Conservation (phyloP, 2,329 filamentous ascomycete species). For the Pyricularia pennisetigena region DNA sequence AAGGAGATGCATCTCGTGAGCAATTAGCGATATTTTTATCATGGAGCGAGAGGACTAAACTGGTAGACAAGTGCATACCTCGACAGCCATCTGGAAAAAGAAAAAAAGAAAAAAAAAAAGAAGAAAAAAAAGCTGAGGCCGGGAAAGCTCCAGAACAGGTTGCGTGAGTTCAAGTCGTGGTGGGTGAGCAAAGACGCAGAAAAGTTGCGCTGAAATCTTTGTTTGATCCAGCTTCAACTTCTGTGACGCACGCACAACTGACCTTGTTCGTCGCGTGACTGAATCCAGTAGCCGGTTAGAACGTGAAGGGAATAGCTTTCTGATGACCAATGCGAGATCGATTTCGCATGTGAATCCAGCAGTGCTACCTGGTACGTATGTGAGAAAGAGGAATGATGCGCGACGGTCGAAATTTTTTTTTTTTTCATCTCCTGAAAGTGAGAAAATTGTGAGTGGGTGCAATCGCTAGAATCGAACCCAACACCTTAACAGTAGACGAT, state of each 20-base stretch:
- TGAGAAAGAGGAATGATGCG: background rate
- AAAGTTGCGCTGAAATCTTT: background rate
- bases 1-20: background rate
- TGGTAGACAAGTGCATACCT: background rate
- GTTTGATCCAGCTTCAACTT: background rate
- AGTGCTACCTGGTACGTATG: background rate
- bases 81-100: background rate
- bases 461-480: conserved; percentile 3
- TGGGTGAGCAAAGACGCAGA: background rate
- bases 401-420: background rate
- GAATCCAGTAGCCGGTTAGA: background rate
- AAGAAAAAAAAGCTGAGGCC: background rate
- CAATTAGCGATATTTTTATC: background rate
- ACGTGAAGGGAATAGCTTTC: background rate
- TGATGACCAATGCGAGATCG: background rate
- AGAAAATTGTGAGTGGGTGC: background rate
- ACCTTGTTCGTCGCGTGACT: background rate
- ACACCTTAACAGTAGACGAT: background rate
- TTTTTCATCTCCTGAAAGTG: background rate
- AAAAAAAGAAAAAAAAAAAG: background rate
- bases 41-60: too few species aligned
- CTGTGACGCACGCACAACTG: background rate
- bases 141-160: background rate
- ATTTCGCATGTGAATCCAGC: background rate
- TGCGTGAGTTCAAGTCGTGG: background rate